Conservation (phyloP, 2,329 filamentous ascomycete genomes). For the Verticillium klebahnii region DNA sequence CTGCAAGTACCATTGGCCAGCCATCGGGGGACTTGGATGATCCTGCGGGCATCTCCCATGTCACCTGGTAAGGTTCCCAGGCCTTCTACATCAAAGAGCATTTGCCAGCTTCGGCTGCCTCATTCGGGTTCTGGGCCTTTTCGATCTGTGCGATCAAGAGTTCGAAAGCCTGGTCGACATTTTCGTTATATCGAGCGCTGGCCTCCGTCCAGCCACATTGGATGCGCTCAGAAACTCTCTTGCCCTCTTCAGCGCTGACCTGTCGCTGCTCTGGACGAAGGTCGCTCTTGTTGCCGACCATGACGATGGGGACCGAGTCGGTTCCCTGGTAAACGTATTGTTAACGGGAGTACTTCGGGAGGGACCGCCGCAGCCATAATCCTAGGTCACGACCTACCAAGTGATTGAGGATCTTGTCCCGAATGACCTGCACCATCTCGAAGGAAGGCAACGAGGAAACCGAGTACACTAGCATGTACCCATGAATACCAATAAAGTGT, state of each 20-base stretch:
- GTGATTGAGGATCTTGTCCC: slow-evolving; percentile 96
- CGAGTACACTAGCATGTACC: slow-evolving; percentile 98
- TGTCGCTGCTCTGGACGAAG: slow-evolving; percentile 89
- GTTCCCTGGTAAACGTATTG: slow-evolving; percentile 59
- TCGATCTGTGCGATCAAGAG: slow-evolving; percentile 93
- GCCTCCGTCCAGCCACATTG: slow-evolving; percentile 94
- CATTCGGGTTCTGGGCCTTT: slow-evolving; percentile 84
- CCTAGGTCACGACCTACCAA: slow-evolving; percentile 55
- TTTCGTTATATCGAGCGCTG: slow-evolving; percentile 89
- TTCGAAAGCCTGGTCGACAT: slow-evolving; percentile 89
- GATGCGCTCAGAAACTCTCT: slow-evolving; percentile 78
- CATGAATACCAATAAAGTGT: slow-evolving; percentile 98
- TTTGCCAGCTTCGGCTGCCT: slow-evolving; percentile 75
- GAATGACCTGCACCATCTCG: slow-evolving; percentile 94
- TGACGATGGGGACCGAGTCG: slow-evolving; percentile 86
- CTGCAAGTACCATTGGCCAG: background rate
- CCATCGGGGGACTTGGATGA: background rate
- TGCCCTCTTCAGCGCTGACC: slow-evolving; percentile 80
- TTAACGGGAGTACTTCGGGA: background rate
- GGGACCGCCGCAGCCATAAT: background rate
- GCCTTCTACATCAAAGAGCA: slow-evolving; percentile 76
- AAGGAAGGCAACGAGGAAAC: slow-evolving; percentile 91
- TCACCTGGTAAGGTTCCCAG: background rate
- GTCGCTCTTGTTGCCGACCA: slow-evolving; percentile 97
- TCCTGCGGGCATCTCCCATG: background rate